Conservation (phyloP, 805 yeast species). For the Pichia paraexigua region DNA sequence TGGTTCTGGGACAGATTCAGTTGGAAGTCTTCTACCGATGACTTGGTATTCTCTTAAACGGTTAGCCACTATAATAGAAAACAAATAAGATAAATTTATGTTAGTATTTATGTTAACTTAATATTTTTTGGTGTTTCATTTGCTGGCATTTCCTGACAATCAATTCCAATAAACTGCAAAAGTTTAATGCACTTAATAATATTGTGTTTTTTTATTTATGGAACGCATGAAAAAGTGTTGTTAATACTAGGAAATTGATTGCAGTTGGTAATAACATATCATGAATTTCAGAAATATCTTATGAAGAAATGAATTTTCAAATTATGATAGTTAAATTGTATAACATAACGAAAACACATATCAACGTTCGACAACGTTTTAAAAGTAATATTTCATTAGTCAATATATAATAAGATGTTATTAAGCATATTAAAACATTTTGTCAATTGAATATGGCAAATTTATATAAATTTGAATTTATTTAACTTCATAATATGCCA, state of each 20-base stretch:
- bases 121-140: not conserved
- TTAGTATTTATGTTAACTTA: not conserved
- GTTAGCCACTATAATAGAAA: conserved; percentile 50
- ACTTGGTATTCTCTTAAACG: conserved; percentile 99
- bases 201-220: not conserved
- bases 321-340: not conserved
- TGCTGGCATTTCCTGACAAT: not conserved
- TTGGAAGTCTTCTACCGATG: conserved; percentile 99
- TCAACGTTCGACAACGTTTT: not conserved
- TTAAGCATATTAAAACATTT: not conserved
- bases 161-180: not conserved
- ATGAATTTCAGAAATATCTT: not conserved
- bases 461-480: not conserved
- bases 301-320: not conserved
- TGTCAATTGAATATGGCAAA: not conserved
- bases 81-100: not conserved
- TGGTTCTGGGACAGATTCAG: conserved; percentile 98
- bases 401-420: not conserved
- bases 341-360: not conserved
- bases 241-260: too few relatives aligned
- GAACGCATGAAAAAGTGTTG: too few relatives aligned
- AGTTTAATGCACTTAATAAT: not conserved
- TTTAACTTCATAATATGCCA: not conserved
- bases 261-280: too few relatives aligned
- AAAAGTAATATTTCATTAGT: too few relatives aligned